Evolutionary conservation across 371 early-diverging fungal species (phyloP).

Genomic region (Gilbertella persicaria): DNA sequence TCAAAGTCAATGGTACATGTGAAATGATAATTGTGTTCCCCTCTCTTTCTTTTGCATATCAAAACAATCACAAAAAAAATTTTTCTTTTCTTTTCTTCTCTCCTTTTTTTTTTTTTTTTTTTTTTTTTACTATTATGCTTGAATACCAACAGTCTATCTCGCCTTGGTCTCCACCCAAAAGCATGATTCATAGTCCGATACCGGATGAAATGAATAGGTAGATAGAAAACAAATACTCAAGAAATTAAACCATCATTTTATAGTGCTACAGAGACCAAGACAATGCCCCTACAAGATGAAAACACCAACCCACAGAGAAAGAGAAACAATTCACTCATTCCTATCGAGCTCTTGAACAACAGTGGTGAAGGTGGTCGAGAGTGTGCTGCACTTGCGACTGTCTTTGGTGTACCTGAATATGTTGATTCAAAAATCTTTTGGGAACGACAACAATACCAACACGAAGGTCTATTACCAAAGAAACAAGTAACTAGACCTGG

Average conservation of each 20-base stretch:
- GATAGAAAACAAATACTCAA: neutral
- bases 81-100: neutral
- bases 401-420: slow-evolving; percentile 53
- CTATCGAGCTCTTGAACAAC: slow-evolving; percentile 38
- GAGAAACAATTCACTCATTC: slow-evolving; percentile 46
- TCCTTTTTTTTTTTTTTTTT: neutral
- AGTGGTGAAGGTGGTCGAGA: slow-evolving; percentile 42
- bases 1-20: slow-evolving; percentile 33
- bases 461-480: slow-evolving; percentile 5
- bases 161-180: slow-evolving; percentile 18
- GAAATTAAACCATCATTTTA: neutral
- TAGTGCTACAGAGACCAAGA: slow-evolving; percentile 1
- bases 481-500: neutral
- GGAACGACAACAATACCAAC: slow-evolving; percentile 33
- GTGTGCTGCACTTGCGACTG: slow-evolving; percentile 49
- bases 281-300: slow-evolving; percentile 25
- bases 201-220: slow-evolving; percentile 9
- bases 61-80: neutral
- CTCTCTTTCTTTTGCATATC: neutral
- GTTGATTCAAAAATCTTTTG: slow-evolving; percentile 47
- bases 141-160: slow-evolving; percentile 2
- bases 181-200: slow-evolving; percentile 13
- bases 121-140: slow-evolving; percentile 4
- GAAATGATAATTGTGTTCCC: slow-evolving; percentile 13
- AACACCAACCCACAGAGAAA: slow-evolving; percentile 27